A percentile compares a stretch with the other conserved stretches of the same genome.
Evolutionary conservation across 148 eudicot species (phyloP).

Genomic region (Spergularia bocconei): DNA sequence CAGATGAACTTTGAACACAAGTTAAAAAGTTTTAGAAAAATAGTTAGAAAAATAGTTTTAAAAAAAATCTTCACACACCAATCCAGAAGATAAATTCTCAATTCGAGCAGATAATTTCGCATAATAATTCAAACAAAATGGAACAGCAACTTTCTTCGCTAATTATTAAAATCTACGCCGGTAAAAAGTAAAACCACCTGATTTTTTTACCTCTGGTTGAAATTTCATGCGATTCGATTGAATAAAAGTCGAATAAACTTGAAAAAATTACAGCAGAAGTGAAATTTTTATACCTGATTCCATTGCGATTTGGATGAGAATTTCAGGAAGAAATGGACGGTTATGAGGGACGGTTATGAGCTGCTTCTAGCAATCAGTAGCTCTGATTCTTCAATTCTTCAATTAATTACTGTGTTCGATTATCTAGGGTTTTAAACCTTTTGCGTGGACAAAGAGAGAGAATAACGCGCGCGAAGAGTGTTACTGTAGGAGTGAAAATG

Average conservation of each 20-base stretch:
- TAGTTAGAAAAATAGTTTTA: no score
- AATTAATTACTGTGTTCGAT: background rate
- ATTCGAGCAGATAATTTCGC: background rate
- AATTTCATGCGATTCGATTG: background rate
- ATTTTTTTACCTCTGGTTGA: background rate
- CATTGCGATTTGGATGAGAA: background rate
- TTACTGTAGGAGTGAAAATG: background rate
- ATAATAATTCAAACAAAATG: background rate
- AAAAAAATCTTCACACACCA: background rate
- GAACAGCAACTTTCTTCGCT: background rate
- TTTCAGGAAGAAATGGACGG: background rate
- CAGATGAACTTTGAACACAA: no score
- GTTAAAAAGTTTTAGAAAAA: no score
- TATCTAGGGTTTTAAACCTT: conserved; percentile 7
- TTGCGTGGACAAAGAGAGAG: background rate
- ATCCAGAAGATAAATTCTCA: background rate
- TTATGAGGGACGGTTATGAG: background rate
- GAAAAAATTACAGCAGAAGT: background rate
- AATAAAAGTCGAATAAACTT: background rate
- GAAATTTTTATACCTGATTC: conserved; percentile 3
- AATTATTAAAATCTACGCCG: background rate
- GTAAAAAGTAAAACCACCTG: background rate
- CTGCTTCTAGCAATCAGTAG: background rate
- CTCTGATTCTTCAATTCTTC: background rate
- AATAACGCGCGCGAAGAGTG: background rate